Evolutionary conservation across 148 eudicot species (phyloP).

Genomic region (Amaranthus hypochondriacus): DNA sequence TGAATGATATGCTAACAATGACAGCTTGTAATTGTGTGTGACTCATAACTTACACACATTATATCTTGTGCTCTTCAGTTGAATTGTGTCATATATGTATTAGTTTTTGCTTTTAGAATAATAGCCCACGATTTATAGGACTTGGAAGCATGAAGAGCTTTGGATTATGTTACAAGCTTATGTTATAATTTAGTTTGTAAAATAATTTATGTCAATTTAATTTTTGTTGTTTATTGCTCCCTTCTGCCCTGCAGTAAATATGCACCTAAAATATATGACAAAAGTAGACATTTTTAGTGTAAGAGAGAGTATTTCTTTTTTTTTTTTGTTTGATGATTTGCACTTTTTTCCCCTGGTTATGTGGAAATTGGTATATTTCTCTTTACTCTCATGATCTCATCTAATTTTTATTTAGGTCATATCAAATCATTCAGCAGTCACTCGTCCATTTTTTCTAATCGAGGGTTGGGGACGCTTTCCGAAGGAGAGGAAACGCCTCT

Average conservation of each 20-base stretch:
- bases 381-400: not conserved
- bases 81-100: too few relatives aligned
- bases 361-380: not conserved
- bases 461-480: conserved; percentile 77
- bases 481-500: conserved; percentile 54
- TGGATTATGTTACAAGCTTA: too few relatives aligned
- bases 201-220: too few relatives aligned
- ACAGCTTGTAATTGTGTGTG: too few relatives aligned
- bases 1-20: too few relatives aligned
- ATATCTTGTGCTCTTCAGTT: too few relatives aligned
- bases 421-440: conserved; percentile 60
- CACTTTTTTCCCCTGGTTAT: not conserved
- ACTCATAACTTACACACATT: too few relatives aligned
- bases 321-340: not conserved
- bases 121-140: too few relatives aligned
- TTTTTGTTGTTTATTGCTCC: not conserved
- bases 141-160: too few relatives aligned
- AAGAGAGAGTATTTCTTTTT: not conserved
- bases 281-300: not conserved
- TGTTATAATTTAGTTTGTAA: not conserved
- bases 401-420: conserved; percentile 43
- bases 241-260: not conserved
- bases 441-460: conserved; percentile 47
- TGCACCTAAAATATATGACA: not conserved
- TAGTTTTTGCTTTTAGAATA: too few relatives aligned